phyloP scores from a whole-genome alignment of 2,329 filamentous ascomycete species.

The Trichophyton equinum region DNA sequence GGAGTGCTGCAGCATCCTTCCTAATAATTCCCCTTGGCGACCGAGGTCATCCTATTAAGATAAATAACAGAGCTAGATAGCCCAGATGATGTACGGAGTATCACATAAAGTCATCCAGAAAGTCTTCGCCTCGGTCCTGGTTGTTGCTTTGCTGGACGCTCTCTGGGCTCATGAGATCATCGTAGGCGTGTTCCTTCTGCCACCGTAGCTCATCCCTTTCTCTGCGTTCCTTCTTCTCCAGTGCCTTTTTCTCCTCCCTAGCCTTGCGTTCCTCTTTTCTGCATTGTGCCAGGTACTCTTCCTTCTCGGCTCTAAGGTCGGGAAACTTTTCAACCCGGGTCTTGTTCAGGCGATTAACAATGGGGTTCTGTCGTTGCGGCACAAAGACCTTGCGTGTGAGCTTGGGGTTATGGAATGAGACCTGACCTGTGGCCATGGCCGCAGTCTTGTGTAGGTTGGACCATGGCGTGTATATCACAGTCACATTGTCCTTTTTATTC shows the following conservation, averaged over 20 bases:
- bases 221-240: constrained; percentile 40
- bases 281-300: constrained; percentile 59
- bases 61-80: too few species aligned
- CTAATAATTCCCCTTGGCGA: background rate
- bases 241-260: constrained; percentile 29
- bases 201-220: constrained; percentile 82
- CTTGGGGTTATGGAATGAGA: constrained; percentile 81
- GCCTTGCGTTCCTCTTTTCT: constrained; percentile 50
- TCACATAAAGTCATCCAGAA: constrained; percentile 89
- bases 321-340: constrained; percentile 81
- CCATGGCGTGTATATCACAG: constrained; percentile 95
- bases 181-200: constrained; percentile 96
- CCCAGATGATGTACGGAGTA: background rate
- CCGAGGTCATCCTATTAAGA: background rate
- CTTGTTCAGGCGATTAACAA: constrained; percentile 97
- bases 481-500: constrained; percentile 98
- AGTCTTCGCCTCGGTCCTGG: constrained; percentile 61
- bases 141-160: constrained; percentile 68
- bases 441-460: constrained; percentile 91
- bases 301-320: constrained; percentile 69
- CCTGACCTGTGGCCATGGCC: constrained; percentile 89
- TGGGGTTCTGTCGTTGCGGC: constrained; percentile 66
- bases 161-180: constrained; percentile 77
- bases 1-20: too few species aligned
- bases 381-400: constrained; percentile 74